Evolutionary conservation across 1,139 yeast genomes (phyloP).

Genomic region (Entelexis sorbosivorans): DNA sequence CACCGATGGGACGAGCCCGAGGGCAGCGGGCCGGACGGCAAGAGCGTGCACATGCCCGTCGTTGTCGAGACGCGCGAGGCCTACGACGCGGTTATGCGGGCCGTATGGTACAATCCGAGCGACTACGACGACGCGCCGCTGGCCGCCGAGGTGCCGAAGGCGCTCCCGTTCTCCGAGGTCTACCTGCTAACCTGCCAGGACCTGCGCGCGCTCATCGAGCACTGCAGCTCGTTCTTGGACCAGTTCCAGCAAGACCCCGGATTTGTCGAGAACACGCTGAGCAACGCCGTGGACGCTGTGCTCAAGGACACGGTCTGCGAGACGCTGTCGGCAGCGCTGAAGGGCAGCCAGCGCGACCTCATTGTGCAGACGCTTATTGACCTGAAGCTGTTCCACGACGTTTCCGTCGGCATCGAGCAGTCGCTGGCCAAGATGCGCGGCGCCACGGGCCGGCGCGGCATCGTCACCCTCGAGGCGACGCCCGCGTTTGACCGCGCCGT

Average conservation of each 20-base stretch:
- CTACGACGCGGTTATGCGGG: constrained; percentile 50
- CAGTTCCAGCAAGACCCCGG: constrained; percentile 49
- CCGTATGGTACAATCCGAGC: constrained; percentile 58
- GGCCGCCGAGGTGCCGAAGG: constrained; percentile 43
- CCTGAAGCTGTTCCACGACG: constrained; percentile 66
- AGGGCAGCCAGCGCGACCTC: constrained; percentile 71
- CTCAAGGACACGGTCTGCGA: constrained; percentile 60
- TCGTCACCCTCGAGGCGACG: constrained; percentile 43
- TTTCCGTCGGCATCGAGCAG: constrained; percentile 38
- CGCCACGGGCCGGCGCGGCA: constrained; percentile 29
- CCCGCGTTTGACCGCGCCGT: constrained; percentile 49
- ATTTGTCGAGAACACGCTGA: constrained; percentile 34
- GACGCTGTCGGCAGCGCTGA: constrained; percentile 54
- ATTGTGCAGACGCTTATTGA: constrained; percentile 82
- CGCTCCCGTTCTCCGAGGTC: constrained; percentile 78
- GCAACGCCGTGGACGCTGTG: constrained; percentile 53
- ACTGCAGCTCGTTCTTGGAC: constrained; percentile 51
- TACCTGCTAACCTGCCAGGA: constrained; percentile 79
- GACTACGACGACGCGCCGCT: constrained; percentile 31
- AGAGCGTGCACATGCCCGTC: constrained; percentile 58
- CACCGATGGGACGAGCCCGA: constrained; percentile 39
- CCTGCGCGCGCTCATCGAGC: constrained; percentile 52
- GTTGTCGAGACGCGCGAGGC: constrained; percentile 49
- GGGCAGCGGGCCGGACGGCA: constrained; percentile 50
- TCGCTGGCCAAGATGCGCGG: constrained; percentile 33